Base-by-base conservation (phyloP, 73 alveolate genomes). In the Tetrahymena thermophila region DNA sequence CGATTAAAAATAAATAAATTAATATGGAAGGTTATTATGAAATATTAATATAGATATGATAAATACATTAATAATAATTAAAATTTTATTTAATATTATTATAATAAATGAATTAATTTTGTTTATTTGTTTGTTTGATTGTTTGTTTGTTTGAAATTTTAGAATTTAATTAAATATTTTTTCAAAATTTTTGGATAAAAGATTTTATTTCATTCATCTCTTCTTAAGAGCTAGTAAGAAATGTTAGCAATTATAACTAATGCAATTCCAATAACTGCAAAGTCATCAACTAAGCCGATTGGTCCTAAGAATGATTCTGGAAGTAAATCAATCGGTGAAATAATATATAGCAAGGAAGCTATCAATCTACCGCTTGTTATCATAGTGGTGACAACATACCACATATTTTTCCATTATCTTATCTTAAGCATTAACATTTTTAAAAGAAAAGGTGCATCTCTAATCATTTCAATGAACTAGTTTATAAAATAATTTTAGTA, bases 391-490 rank as follows among this genome's bases (percentile, higher is more conserved):
- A n/a, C 17, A n/a, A 71, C 17, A 13, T 19, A 71, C 89, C 89
- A 71, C 89, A 71, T 71, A 71, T 71, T 17, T 31, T 71, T 71
- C 35, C 35, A 71, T 71, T 71, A 25, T 71, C 89, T 71, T 71
- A 71, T 71, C 37, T 71, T 71, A 28, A 71, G 35, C 89, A 71
- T 71, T 34, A 71, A 13, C 35, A 71, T 31, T 71, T 71, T 71
- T n/a, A 71, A 71, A 71, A 71, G 89, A n/a, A 71, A 71, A 71
- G 89, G 89, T 23, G 89, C 89, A 71, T 71, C 89, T 71, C 89
- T 71, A 3, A 71, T 71, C 89, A 71, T 71, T 13, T 71, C 89
- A 1, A 71, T 25, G 23, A 71, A 71, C 89, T 71, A 28, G 10
- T 40, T 40, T 40, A 40, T 40, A 28, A 71, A 71, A 28, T 71